These are phyloP conservation scores for Shiraia bambusicola DNA, from an alignment of 2,329 filamentous ascomycete genomes.

Conservation along the genomic window DNA sequence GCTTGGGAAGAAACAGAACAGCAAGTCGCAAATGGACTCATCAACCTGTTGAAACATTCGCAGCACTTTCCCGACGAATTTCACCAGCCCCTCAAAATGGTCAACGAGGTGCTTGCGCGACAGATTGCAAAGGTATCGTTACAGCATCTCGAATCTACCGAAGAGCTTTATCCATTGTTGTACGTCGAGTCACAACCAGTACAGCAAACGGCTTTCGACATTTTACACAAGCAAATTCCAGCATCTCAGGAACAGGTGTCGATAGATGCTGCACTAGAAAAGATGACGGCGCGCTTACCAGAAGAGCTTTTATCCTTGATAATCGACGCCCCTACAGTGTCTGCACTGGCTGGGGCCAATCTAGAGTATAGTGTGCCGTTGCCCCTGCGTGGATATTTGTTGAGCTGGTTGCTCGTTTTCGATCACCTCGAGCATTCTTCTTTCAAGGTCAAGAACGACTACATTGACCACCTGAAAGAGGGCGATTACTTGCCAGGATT, in stretches of 20 bases:
- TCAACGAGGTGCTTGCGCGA: constrained; percentile 72
- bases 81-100: constrained; percentile 70
- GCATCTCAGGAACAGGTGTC: constrained; percentile 77
- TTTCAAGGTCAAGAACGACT: constrained; percentile 79
- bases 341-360: constrained; percentile 65
- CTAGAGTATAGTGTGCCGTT: constrained; percentile 68
- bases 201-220: constrained; percentile 75
- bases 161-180: constrained; percentile 73
- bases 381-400: constrained; percentile 73
- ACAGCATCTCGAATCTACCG: constrained; percentile 62
- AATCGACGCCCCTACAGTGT: constrained; percentile 71
- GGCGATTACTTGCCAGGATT: constrained; percentile 68
- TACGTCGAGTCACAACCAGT: constrained; percentile 73
- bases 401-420: constrained; percentile 88
- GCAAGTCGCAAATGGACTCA: constrained; percentile 58
- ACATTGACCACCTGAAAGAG: constrained; percentile 75
- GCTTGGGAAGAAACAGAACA: constrained; percentile 64
- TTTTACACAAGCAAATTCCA: constrained; percentile 80
- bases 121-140: constrained; percentile 66
- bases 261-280: constrained; percentile 71
- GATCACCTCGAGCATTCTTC: constrained; percentile 79
- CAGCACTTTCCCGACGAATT: constrained; percentile 53
- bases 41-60: constrained; percentile 63
- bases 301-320: constrained; percentile 84
- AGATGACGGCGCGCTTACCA: constrained; percentile 71